Conservation (phyloP, 495 filamentous ascomycete species). For the Hypoxylon subgilvum region DNA sequence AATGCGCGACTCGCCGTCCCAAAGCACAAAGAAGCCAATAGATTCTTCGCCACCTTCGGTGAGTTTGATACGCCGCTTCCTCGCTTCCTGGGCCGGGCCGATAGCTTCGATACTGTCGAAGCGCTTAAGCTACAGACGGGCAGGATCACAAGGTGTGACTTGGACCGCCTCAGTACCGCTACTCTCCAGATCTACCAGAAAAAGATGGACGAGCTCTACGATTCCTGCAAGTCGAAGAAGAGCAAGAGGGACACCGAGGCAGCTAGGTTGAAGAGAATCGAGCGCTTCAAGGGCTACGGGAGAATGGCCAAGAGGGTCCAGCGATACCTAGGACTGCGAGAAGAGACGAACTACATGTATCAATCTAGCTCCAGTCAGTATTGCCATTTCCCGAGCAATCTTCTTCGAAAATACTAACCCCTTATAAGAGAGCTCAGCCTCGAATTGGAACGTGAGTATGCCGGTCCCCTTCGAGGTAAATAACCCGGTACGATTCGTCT, state of each 20-base stretch:
- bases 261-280: slow-evolving; percentile 43
- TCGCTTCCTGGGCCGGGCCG: slow-evolving; percentile 65
- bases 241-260: slow-evolving; percentile 47
- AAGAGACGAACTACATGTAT: slow-evolving; percentile 14
- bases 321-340: slow-evolving; percentile 70
- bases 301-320: slow-evolving; percentile 65
- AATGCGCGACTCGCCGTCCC: slow-evolving; percentile 58
- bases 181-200: slow-evolving; percentile 18
- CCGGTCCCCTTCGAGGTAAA: slow-evolving; percentile 53
- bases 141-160: slow-evolving; percentile 17
- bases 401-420: background rate
- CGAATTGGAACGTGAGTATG: slow-evolving; percentile 20
- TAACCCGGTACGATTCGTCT: slow-evolving; percentile 69
- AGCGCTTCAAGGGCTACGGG: slow-evolving; percentile 55
- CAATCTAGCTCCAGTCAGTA: slow-evolving; percentile 22
- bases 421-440: background rate
- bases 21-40: slow-evolving; percentile 45
- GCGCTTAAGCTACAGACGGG: slow-evolving; percentile 23
- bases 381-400: background rate
- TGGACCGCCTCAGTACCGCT: slow-evolving; percentile 11
- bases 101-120: slow-evolving; percentile 42
- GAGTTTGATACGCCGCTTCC: slow-evolving; percentile 64
- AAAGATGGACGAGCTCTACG: slow-evolving; percentile 34
- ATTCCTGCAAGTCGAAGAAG: slow-evolving; percentile 45
- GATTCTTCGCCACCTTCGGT: slow-evolving; percentile 64